Evolutionary conservation across 2,329 filamentous ascomycete genomes (phyloP).

Genomic region (Periconia sp.): DNA sequence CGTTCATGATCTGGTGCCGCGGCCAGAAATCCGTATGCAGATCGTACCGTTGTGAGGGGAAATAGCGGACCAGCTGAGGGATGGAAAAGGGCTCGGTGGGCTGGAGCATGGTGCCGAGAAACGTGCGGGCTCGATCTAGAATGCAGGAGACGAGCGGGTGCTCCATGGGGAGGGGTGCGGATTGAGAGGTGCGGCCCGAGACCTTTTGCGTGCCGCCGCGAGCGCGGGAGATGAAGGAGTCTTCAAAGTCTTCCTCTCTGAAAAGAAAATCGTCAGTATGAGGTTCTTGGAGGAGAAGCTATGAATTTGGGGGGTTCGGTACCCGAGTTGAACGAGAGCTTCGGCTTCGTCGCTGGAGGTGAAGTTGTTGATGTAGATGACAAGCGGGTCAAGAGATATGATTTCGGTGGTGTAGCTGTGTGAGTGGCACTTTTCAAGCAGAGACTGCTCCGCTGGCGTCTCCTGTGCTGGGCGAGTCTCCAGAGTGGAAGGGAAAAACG

Average conservation of each 20-base stretch:
- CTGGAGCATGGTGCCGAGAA: slow-evolving; percentile 29
- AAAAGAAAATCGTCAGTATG: slow-evolving; percentile 2
- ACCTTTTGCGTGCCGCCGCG: slow-evolving; percentile 20
- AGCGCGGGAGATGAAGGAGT: slow-evolving; percentile 28
- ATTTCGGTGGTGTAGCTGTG: slow-evolving; percentile 36
- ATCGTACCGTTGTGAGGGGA: slow-evolving; percentile 27
- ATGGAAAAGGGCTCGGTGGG: slow-evolving; percentile 28
- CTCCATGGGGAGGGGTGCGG: slow-evolving; percentile 23
- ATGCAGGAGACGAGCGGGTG: slow-evolving; percentile 31
- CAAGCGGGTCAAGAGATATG: slow-evolving; percentile 29
- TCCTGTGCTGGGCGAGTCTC: background rate
- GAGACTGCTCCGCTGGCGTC: background rate
- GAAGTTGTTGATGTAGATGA: slow-evolving; percentile 39
- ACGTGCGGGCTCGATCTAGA: slow-evolving; percentile 26
- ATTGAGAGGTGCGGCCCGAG: slow-evolving; percentile 29
- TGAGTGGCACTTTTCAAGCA: slow-evolving; percentile 17
- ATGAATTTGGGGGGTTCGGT: background rate
- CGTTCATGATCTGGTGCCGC: slow-evolving; percentile 24
- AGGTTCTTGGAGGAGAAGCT: background rate
- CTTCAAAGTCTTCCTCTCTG: slow-evolving; percentile 24
- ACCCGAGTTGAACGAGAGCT: slow-evolving; percentile 26
- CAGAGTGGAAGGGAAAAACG: background rate
- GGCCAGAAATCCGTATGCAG: slow-evolving; percentile 35
- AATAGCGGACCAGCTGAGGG: slow-evolving; percentile 33
- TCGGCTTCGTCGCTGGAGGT: slow-evolving; percentile 26